Conservation (phyloP, 352 stramenopile species). For the Globisporangium nagaii region DNA sequence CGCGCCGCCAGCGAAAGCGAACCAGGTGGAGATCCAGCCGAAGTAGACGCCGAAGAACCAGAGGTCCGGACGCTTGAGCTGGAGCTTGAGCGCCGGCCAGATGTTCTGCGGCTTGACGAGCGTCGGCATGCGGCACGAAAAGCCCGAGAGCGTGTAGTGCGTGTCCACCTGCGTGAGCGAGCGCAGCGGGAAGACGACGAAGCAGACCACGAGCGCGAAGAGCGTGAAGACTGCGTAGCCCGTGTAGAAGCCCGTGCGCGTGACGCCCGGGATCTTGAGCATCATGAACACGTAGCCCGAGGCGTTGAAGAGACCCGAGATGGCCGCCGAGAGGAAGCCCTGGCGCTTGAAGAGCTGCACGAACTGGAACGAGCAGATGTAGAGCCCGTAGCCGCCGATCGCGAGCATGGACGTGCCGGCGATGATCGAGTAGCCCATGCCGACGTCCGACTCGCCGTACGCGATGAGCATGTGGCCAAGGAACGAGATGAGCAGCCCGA, state of each 20-base stretch:
- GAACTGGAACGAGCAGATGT: slow-evolving; percentile 46
- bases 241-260: slow-evolving; percentile 28
- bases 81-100: slow-evolving; percentile 14
- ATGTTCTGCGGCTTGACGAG: slow-evolving; percentile 11
- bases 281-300: slow-evolving; percentile 45
- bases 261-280: slow-evolving; percentile 30
- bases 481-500: slow-evolving; percentile 33
- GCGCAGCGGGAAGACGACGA: slow-evolving; percentile 18
- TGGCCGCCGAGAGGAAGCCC: slow-evolving; percentile 28
- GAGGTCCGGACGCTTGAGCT: slow-evolving; percentile 14
- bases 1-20: slow-evolving; percentile 21
- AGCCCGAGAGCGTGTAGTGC: slow-evolving; percentile 17
- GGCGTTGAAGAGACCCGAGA: slow-evolving; percentile 45
- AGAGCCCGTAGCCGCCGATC: slow-evolving; percentile 36
- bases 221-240: slow-evolving; percentile 24
- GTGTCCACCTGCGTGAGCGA: slow-evolving; percentile 13
- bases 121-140: slow-evolving; percentile 14
- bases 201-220: slow-evolving; percentile 19
- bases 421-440: slow-evolving; percentile 32
- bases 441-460: slow-evolving; percentile 23
- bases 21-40: slow-evolving; percentile 23
- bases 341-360: slow-evolving; percentile 37
- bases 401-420: slow-evolving; percentile 33
- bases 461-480: slow-evolving; percentile 36
- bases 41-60: slow-evolving; percentile 27